Base-by-base conservation (phyloP, 305 asterid genomes). In the Stenogyne calaminthoides region DNA sequence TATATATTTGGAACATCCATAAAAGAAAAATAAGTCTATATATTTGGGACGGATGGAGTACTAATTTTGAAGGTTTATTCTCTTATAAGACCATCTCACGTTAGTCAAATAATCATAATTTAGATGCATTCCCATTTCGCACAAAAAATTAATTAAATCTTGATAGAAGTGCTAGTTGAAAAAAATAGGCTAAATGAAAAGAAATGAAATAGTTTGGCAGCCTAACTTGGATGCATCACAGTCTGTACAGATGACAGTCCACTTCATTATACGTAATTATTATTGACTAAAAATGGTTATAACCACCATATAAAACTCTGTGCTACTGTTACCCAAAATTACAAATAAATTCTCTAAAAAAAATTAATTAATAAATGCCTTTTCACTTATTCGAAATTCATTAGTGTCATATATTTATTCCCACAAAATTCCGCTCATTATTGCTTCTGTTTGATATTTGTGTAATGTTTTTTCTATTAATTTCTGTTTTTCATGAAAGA, bases 241-340 rank as follows among this genome's bases (percentile, higher is more conserved):
- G 25, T 39, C 8, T 7, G 6, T 10, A 39, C 40, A 5, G 3
- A 60, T 47, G 68, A 6, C 60, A 70, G 73, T 47, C 76, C 55
- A 78, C 76, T 62, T 66, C 46, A 64, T 64, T 70, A 25, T 69
- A 15, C 58, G 49, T 57, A 63, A 61, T 54, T 67, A 25, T 25
- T 25, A 57, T 70, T 57, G 15, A 32, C 67, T 71, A 44, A 27
- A 70, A 71, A 4, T 71, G 19, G 39, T 46, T 46, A 60, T 60
- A 49, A 19, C 71, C 77, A 52, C 57, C 37, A 19, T 36, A 3
- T 59, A 29, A 32, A 49, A 32, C 11, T n/a, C 9, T 19, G n/a
- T 49, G 55, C 55, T 14, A 47, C 6, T 47, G 55, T 14, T 14
- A 47, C 4, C n/a, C 55, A 16, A 44, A 47, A 47, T 5, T 47